Base-by-base conservation (phyloP, 176 grass and related monocot species). In the Juncus inflexus region DNA sequence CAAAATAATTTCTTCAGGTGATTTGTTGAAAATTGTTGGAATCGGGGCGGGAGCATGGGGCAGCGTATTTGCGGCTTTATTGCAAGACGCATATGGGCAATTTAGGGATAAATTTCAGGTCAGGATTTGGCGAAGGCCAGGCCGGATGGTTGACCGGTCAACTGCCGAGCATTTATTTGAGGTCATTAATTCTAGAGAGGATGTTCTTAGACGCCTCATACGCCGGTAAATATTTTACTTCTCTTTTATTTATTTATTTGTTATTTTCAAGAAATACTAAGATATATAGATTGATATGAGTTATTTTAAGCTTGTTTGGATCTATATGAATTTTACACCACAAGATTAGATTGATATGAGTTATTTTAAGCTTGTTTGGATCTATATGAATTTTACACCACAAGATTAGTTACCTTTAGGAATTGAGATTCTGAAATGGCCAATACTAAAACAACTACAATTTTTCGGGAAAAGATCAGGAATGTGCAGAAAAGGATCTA, bases 151-250 rank as follows among this genome's bases (percentile, higher is more conserved):
- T 53, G 94, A 97, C 67, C 58, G 88, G 9, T 72, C 64, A 76
- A 92, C 83, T 0, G 88, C 88, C 0, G 80, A 97, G 80, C 88
- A 97, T 67, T 76, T 97, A 40, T 97, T 97, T 6, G 94, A 97
- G 41, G 88, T 97, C 13, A 97, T 97, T 77, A 97, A 97, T 81
- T 97, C 87, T 1, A 76, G 91, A 80, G 91, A 96, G 79, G 87
- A 91, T 40, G 87, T 96, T 52, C 80, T 97, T 19, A 78, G 94
- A 72, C 83, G 88, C 9, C 78, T 97, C 3, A 97, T 97, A 69
- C 79, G 80, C 12, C 83, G 94, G 4, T 97, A 43, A 58, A 70
- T 68, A 40, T 7, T 38, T 14, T 28, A 28, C 1, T 55, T 37
- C 1, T 39, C 43, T 2, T 38, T 15, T 0, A 12, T 53, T 38